Base-by-base conservation (phyloP, 768 basidiomycete genomes). In the Podaxis rugospora region DNA sequence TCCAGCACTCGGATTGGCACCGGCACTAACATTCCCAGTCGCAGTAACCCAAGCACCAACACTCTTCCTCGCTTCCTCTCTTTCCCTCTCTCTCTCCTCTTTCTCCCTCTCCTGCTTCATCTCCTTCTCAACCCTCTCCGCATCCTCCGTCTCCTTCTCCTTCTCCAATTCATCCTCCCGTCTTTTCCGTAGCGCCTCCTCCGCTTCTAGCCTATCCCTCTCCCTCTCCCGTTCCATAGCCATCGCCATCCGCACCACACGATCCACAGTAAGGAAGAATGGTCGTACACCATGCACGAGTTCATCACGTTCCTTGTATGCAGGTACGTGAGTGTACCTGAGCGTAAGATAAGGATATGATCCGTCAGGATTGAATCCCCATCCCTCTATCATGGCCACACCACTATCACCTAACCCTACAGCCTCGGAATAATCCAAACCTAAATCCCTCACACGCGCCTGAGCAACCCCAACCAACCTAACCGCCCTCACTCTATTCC, bases 131-230 rank as follows among this genome's bases (percentile, higher is more conserved):
- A 32, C 32, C 55, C 42, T 52, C 49, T 18, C 37, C 23, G 46
- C 35, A 52, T 44, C 7, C 13, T 14, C 39, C 36, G 46, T 42
- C 55, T 42, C 40, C 14, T 44, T 42, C 55, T 42, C 40, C 14
- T 44, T 46, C 55, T 55, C 58, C 40, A 21, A n/a, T 28, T 35
- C 59, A 5, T 62, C 57, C 32, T 51, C 55, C 18, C 55, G 37
- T 63, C 60, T 63, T 55, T 28, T 36, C 4, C 57, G 64, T 62
- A 46, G 57, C 55, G 61, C 63, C 47, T 65, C 66, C 23, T 70
- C 65, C 16, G 64, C 55, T 16, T 60, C 54, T 10, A 46, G 32
- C 40, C 66, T 56, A 36, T 63, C 52, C 46, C 61, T 61, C 40
- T 62, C 63, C 7, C 50, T 16, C 16, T 58, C 59, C 28, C 53